These are phyloP conservation scores for Apophysomyces trapeziformis DNA, from an alignment of 371 early-diverging fungal genomes.

Conservation along the genomic window DNA sequence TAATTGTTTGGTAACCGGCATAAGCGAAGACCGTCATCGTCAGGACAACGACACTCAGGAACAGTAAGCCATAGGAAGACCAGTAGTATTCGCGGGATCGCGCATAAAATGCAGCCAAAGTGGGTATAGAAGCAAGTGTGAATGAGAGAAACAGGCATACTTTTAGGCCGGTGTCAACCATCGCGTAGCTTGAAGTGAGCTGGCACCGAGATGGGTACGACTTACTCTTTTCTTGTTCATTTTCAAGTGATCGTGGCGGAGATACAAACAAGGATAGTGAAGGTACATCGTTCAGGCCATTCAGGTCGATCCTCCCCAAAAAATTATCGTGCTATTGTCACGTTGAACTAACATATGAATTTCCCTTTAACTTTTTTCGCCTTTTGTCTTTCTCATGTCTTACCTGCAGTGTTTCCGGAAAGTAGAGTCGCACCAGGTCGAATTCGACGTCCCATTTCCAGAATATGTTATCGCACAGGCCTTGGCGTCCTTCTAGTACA, in stretches of 20 bases:
- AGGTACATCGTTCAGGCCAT: not conserved
- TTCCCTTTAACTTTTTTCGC: not conserved
- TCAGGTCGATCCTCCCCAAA: not conserved
- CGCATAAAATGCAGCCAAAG: constrained; percentile 15
- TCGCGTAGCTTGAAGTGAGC: not conserved
- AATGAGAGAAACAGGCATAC: constrained; percentile 13
- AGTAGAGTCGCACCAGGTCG: too few relatives aligned
- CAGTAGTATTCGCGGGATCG: constrained; percentile 12
- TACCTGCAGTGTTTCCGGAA: too few relatives aligned
- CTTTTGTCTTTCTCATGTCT: too few relatives aligned
- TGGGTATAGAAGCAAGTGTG: constrained; percentile 15
- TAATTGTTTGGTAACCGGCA: constrained; percentile 39
- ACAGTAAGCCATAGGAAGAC: constrained; percentile 22
- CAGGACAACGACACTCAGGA: constrained; percentile 29
- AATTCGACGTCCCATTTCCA: too few relatives aligned
- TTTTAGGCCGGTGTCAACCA: not conserved
- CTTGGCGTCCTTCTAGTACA: too few relatives aligned
- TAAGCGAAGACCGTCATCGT: constrained; percentile 31
- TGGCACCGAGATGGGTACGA: not conserved
- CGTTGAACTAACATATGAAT: not conserved
- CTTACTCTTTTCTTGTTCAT: not conserved
- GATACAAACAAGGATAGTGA: not conserved
- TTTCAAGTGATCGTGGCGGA: not conserved
- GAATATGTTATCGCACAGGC: too few relatives aligned
- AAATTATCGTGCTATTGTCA: not conserved